phyloP scores from a whole-genome alignment of 2,329 filamentous ascomycete genomes.

The Colletotrichum echinochloae region DNA sequence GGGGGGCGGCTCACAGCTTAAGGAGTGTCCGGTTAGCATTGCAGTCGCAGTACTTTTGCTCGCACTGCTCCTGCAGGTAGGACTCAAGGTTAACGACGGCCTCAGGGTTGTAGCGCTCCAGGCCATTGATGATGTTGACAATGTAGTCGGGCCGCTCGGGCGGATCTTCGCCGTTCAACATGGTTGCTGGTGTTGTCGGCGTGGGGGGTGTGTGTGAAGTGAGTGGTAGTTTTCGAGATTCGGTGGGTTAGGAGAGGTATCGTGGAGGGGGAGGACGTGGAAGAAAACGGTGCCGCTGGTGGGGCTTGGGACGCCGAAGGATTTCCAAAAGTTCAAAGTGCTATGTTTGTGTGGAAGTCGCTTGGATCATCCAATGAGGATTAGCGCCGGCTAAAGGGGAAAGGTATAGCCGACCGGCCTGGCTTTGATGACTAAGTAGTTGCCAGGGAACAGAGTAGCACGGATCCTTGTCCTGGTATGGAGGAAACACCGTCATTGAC shows the following conservation, averaged over 20 bases:
- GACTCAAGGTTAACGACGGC: conserved; percentile 93
- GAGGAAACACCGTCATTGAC: conserved; percentile 39
- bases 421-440: neutral
- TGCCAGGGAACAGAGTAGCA: conserved; percentile 25
- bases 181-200: conserved; percentile 49
- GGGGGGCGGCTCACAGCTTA: conserved; percentile 85
- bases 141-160: conserved; percentile 93
- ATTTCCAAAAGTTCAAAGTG: conserved; percentile 50
- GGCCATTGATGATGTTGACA: conserved; percentile 92
- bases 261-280: conserved; percentile 57
- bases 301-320: conserved; percentile 45
- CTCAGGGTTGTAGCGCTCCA: conserved; percentile 98
- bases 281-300: conserved; percentile 38
- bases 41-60: conserved; percentile 92
- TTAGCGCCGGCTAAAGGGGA: conserved; percentile 48
- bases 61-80: conserved; percentile 95
- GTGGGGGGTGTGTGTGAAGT: conserved; percentile 42
- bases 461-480: conserved; percentile 11
- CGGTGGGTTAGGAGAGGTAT: conserved; percentile 49
- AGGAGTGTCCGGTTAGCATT: conserved; percentile 96
- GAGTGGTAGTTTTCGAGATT: conserved; percentile 43
- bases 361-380: conserved; percentile 53
- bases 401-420: conserved; percentile 24
- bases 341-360: conserved; percentile 52
- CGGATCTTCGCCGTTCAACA: conserved; percentile 83